Percentiles rank a stretch among this genome's conserved stretches.
Evolutionary conservation across 2,329 filamentous ascomycete genomes (phyloP).

Genomic region (Aureobasidium namibiae): DNA sequence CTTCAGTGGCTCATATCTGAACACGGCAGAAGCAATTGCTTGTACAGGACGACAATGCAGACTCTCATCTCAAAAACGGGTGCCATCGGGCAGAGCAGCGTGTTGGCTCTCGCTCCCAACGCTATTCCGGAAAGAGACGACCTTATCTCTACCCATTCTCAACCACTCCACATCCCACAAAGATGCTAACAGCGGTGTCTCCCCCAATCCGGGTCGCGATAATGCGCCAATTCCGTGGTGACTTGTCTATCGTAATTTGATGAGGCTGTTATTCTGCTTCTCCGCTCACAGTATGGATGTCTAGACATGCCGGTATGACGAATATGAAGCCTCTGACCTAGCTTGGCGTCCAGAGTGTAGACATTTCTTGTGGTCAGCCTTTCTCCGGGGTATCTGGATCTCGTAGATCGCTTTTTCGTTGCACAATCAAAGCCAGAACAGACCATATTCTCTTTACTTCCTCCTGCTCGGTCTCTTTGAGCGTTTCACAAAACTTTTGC

Average conservation of each 20-base stretch:
- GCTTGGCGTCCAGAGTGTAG: conserved; percentile 1
- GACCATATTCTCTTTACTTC: neutral
- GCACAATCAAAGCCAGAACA: neutral
- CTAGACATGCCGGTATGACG: conserved; percentile 10
- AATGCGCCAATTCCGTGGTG: conserved; percentile 1
- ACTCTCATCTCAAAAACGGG: neutral
- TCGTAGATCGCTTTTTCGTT: conserved; percentile 1
- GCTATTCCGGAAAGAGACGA: conserved; percentile 3
- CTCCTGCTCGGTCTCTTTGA: neutral
- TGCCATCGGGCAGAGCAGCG: neutral
- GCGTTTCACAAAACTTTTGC: neutral
- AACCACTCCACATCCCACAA: conserved; percentile 2
- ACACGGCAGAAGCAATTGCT: neutral
- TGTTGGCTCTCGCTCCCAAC: conserved; percentile 1
- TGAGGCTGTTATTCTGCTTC: neutral
- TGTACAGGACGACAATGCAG: neutral
- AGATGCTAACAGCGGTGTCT: conserved; percentile 3
- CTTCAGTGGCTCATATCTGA: neutral
- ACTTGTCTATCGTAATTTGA: neutral
- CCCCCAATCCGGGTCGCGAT: neutral
- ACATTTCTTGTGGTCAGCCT: neutral
- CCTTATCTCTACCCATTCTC: conserved; percentile 12
- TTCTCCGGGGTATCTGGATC: neutral
- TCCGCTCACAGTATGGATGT: neutral
- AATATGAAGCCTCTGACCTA: neutral